Percentiles rank a stretch among this genome's conserved stretches.
phyloP scores from a whole-genome alignment of 2,329 filamentous ascomycete genomes.

The Fusarium begoniae region DNA sequence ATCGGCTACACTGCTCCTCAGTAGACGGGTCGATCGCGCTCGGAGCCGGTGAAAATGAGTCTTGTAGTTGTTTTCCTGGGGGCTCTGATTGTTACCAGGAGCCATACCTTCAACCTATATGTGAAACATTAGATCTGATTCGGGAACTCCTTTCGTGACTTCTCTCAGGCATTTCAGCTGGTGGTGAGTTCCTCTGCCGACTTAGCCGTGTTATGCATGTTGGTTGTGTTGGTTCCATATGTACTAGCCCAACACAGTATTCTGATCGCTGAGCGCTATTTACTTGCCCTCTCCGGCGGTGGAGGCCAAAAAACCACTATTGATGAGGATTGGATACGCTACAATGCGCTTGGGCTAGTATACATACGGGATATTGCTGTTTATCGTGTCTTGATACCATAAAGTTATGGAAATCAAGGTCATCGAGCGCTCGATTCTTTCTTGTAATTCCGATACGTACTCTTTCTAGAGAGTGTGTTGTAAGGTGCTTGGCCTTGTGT shows the following conservation, averaged over 20 bases:
- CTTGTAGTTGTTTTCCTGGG: background rate
- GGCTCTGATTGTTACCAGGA: background rate
- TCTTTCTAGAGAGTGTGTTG: accelerated
- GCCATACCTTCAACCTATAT: accelerated
- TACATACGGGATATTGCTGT: accelerated
- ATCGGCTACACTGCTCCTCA: background rate
- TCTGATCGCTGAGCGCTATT: background rate
- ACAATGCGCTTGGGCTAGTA: background rate
- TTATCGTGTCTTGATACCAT: background rate
- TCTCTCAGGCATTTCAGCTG: background rate
- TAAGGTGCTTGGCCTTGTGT: accelerated
- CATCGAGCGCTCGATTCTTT: accelerated
- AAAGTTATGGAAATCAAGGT: accelerated
- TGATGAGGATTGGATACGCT: background rate
- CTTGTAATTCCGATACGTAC: background rate
- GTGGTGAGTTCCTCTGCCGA: background rate
- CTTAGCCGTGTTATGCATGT: background rate
- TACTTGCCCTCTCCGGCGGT: accelerated
- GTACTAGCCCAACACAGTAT: background rate
- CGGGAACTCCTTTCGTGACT: background rate
- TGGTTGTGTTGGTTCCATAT: background rate
- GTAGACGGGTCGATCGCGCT: background rate
- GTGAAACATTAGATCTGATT: background rate
- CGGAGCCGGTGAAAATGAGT: background rate
- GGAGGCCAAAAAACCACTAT: background rate